Conservation (phyloP, 1,139 yeast species). For the Hyphopichia khmerensis region DNA sequence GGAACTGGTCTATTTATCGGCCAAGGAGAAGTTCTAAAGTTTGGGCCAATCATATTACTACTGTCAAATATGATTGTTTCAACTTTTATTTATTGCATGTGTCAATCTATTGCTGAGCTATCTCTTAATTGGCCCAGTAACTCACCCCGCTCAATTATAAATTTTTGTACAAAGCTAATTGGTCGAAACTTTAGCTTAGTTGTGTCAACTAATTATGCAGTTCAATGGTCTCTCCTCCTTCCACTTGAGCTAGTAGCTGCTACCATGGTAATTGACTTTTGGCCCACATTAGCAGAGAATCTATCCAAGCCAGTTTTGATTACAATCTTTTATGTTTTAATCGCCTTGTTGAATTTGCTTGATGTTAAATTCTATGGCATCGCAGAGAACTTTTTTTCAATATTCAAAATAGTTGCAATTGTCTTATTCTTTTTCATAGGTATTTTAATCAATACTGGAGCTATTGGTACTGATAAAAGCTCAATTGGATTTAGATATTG, state of each 20-base stretch:
- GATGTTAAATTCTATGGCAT: conserved; percentile 22
- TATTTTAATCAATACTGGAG: conserved; percentile 58
- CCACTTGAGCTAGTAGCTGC: conserved; percentile 24
- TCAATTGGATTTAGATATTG: conserved; percentile 68
- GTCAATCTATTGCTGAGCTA: conserved; percentile 24
- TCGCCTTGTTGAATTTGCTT: conserved; percentile 17
- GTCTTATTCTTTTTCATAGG: conserved; percentile 39
- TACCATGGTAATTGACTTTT: conserved; percentile 20
- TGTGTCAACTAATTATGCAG: conserved; percentile 25
- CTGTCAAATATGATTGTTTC: conserved; percentile 10
- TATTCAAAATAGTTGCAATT: conserved; percentile 44
- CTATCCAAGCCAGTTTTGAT: conserved; percentile 17
- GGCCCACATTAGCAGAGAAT: conserved; percentile 14
- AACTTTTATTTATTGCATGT: conserved; percentile 18
- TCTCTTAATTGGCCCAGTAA: conserved; percentile 19
- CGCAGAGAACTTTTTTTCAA: conserved; percentile 56
- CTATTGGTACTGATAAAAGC: conserved; percentile 53
- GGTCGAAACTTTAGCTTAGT: conserved; percentile 25
- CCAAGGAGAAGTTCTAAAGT: conserved; percentile 10
- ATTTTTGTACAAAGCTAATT: conserved; percentile 19
- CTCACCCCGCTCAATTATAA: conserved; percentile 18
- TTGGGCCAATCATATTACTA: conserved; percentile 8
- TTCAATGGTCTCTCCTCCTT: conserved; percentile 21
- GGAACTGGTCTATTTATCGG: conserved; percentile 14
- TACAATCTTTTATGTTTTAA: conserved; percentile 16